Evolutionary conservation across 1,139 yeast species (phyloP).

Genomic region (Sugiyamaella grinbergsii): DNA sequence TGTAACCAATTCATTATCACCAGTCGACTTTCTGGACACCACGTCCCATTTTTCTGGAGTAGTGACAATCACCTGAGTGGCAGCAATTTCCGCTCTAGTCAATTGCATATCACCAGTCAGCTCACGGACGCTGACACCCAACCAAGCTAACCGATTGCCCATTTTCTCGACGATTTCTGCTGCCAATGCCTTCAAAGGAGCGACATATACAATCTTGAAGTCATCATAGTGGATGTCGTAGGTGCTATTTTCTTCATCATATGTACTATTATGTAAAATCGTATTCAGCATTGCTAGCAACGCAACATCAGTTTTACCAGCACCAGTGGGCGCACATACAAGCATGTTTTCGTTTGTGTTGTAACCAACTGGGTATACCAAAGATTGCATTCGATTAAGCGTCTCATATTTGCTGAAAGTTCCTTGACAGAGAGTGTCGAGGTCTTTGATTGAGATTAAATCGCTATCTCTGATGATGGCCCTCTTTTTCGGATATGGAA

Average conservation of each 20-base stretch:
- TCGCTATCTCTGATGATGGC: conserved; percentile 53
- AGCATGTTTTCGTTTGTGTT: conserved; percentile 93
- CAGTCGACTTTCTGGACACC: conserved; percentile 83
- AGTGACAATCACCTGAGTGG: conserved; percentile 89
- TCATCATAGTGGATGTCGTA: conserved; percentile 74
- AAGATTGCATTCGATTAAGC: conserved; percentile 85
- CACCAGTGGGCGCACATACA: conserved; percentile 99
- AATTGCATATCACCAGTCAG: conserved; percentile 97
- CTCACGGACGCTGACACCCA: conserved; percentile 84
- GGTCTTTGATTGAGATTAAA: conserved; percentile 58
- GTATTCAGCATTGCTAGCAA: conserved; percentile 78
- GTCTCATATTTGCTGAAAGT: conserved; percentile 79
- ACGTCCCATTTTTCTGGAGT: conserved; percentile 99
- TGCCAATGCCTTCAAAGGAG: conserved; percentile 94
- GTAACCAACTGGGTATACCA: conserved; percentile 91
- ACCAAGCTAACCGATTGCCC: conserved; percentile 73
- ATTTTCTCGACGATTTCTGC: conserved; percentile 96
- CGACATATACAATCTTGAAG: conserved; percentile 90
- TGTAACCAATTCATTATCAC: conserved; percentile 83
- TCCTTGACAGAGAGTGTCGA: conserved; percentile 79
- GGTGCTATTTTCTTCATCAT: conserved; percentile 51
- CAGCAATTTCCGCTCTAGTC: conserved; percentile 75
- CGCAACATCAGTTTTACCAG: conserved; percentile 98
- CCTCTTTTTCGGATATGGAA: conserved; percentile 68
- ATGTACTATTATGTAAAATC: conserved; percentile 63